phyloP scores from a whole-genome alignment of 2,329 filamentous ascomycete genomes.

The Pleomassaria siparia region DNA sequence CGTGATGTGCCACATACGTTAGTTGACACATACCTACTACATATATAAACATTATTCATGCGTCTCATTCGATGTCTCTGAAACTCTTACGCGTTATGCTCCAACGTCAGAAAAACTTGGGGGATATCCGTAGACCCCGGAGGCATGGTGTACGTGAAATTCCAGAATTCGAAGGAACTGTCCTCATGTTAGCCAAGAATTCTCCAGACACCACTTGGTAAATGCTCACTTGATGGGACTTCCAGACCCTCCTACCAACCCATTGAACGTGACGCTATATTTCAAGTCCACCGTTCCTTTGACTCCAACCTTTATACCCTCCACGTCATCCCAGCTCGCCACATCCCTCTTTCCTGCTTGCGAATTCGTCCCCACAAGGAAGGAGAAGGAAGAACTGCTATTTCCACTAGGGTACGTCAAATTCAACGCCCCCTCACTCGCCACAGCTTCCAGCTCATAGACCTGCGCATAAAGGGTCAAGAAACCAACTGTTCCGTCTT shows the following conservation, averaged over 20 bases:
- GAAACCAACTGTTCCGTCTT: constrained; percentile 33
- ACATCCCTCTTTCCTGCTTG: constrained; percentile 48
- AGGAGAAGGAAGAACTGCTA: constrained; percentile 51
- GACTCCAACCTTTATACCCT: constrained; percentile 51
- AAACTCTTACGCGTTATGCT: too few species aligned
- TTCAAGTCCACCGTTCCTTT: constrained; percentile 48
- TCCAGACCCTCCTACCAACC: constrained; percentile 43
- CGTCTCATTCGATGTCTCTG: too few species aligned
- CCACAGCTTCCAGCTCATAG: constrained; percentile 22
- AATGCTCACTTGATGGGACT: constrained; percentile 40
- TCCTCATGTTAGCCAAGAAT: constrained; percentile 4
- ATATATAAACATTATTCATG: too few species aligned
- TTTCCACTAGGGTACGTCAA: constrained; percentile 59
- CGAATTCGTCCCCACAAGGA: constrained; percentile 53
- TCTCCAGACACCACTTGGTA: background rate
- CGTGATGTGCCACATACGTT: too few species aligned
- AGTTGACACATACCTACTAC: too few species aligned
- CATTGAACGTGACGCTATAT: constrained; percentile 49
- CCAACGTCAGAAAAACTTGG: constrained; percentile 23
- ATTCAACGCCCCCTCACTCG: constrained; percentile 42
- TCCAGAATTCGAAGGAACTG: constrained; percentile 46
- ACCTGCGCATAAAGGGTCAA: constrained; percentile 32
- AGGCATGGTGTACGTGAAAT: constrained; percentile 46
- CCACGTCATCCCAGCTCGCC: constrained; percentile 50
- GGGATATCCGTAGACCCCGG: constrained; percentile 25